A percentile compares a stretch with the other conserved stretches of the same genome.
Evolutionary conservation across 2,329 filamentous ascomycete genomes (phyloP).

Genomic region (Fusarium begoniae): DNA sequence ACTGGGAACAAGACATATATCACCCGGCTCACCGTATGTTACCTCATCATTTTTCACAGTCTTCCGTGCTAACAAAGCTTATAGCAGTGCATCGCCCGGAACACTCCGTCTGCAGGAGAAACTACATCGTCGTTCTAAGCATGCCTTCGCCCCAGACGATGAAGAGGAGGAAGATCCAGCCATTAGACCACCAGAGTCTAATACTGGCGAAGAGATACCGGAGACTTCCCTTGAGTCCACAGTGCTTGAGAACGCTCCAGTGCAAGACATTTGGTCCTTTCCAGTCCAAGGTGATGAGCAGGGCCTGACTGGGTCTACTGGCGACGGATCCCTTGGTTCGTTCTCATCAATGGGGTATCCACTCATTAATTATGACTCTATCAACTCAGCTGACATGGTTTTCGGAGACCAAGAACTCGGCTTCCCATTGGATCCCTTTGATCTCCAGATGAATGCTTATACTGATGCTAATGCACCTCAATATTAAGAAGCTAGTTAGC

Average conservation of each 20-base stretch:
- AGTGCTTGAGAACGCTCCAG: neutral
- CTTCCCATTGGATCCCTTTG: slow-evolving; percentile 26
- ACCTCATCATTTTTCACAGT: too few species aligned
- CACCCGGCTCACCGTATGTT: neutral
- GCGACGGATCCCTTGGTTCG: rapidly evolving
- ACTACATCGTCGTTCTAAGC: slow-evolving; percentile 29
- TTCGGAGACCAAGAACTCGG: slow-evolving; percentile 12
- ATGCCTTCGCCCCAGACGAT: slow-evolving; percentile 24
- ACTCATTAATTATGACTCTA: slow-evolving; percentile 9
- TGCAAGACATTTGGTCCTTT: slow-evolving; percentile 17
- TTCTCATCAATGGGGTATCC: neutral
- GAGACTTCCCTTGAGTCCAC: neutral
- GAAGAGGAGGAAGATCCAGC: slow-evolving; percentile 24
- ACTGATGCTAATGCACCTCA: slow-evolving; percentile 6
- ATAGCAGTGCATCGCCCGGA: neutral
- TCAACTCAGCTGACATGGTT: neutral
- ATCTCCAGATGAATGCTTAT: slow-evolving; percentile 31
- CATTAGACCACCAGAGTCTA: neutral
- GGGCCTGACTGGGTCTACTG: neutral
- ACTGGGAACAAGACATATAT: neutral
- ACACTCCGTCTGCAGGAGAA: too few species aligned
- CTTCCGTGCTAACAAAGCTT: too few species aligned
- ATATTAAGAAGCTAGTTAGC: neutral
- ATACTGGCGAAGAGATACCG: neutral
- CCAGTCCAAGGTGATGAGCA: neutral